Evolutionary conservation across 1,284 basidiomycete genomes (phyloP).

Genomic region (Meripilus lineatus): DNA sequence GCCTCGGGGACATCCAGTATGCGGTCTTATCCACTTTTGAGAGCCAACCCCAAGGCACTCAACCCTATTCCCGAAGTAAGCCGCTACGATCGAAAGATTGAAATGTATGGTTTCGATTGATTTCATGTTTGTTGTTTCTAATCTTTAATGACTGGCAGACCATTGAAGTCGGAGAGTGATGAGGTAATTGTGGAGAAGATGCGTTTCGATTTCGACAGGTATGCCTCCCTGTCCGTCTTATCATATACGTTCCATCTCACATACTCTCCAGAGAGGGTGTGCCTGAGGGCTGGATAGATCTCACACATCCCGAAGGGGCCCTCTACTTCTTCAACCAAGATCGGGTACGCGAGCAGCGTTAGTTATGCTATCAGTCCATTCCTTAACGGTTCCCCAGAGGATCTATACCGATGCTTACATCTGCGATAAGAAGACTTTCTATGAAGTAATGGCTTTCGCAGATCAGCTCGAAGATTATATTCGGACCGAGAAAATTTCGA

Average conservation of each 20-base stretch:
- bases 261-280: neutral
- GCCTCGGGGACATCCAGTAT: neutral
- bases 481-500: neutral
- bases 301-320: slow-evolving; percentile 6
- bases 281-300: slow-evolving; percentile 1
- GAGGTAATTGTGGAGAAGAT: neutral
- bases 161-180: neutral
- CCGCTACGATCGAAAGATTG: slow-evolving; percentile 1
- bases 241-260: neutral
- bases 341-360: neutral
- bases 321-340: slow-evolving; percentile 5
- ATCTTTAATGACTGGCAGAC: neutral
- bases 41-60: neutral
- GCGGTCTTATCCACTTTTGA: neutral
- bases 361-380: too few relatives aligned
- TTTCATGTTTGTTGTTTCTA: neutral
- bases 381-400: slow-evolving; percentile 2
- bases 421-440: neutral
- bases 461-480: neutral
- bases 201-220: slow-evolving; percentile 1
- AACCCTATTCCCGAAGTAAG: neutral
- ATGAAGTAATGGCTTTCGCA: neutral
- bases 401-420: slow-evolving; percentile 7
- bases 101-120: neutral
- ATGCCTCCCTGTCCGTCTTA: neutral